Base-by-base conservation (phyloP, 1,139 yeast genomes). In the Nakaseomyces kungkrabaensis region DNA sequence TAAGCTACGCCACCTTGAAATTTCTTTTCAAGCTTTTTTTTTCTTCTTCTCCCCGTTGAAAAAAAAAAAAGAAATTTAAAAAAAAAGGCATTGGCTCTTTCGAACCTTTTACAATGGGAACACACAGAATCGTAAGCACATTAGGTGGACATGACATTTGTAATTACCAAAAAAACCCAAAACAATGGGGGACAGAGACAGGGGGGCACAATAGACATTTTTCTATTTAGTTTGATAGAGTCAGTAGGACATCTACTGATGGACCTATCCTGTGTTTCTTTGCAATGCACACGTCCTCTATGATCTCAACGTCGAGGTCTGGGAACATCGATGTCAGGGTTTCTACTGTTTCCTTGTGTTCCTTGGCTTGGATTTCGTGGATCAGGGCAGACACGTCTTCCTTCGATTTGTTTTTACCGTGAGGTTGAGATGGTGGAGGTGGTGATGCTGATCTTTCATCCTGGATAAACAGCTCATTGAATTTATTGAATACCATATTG, bases 271-370 rank as follows among this genome's bases (percentile, higher is more conserved):
- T 73, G 25, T 86, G 85, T 50, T 79, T 75, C 61, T 83, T 84
- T 64, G 83, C 79, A 1, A 71, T 69, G 31, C 87, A 75, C 4
- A 89, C 82, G 61, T 89, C 96, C 49, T 74, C 78, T 48, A 89
- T 73, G 1, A 89, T 71, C 0, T 78, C 83, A 40, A 71, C 70
- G 57, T 88, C 96, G 52, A 88, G 69, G 37, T 72, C 72, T 1
- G 96, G 95, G 67, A 89, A 88, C 79, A 89, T 85, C 50, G 81
- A 82, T 32, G 70, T 70, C 47, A 89, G 70, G 2, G 78, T 77
- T 4, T 69, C 69, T 9, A 73, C 62, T 10, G 74, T 73, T 34
- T 71, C 70, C 36, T 68, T 67, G 46, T 68, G 70, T 53, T 78
- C 79, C 50, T 67, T 61, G 43, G 66, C 55, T 41, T 63, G 63